phyloP scores from a whole-genome alignment of 306 rosid genomes.

The Cicer bijugum region DNA sequence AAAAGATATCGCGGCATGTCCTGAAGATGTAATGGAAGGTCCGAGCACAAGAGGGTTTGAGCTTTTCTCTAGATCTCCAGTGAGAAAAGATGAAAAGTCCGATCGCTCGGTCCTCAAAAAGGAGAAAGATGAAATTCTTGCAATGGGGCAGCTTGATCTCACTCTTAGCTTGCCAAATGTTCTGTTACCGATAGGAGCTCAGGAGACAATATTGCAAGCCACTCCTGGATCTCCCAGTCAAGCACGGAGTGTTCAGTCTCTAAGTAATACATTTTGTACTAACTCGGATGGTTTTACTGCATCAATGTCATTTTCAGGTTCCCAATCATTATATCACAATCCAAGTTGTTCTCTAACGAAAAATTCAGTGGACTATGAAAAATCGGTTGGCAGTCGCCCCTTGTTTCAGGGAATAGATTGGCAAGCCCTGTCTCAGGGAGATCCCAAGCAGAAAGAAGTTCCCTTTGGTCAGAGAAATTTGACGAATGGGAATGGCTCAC shows the following conservation, averaged over 20 bases:
- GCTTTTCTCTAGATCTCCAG: slow-evolving; percentile 82
- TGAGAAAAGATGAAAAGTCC: slow-evolving; percentile 66
- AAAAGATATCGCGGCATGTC: slow-evolving; percentile 52
- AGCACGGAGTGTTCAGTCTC: slow-evolving; percentile 82
- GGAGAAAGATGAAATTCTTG: slow-evolving; percentile 62
- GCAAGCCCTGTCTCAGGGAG: slow-evolving; percentile 84
- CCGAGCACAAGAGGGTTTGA: slow-evolving; percentile 90
- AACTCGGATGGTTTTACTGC: slow-evolving; percentile 93
- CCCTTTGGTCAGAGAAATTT: slow-evolving; percentile 63
- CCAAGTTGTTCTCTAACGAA: slow-evolving; percentile 95
- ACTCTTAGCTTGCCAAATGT: slow-evolving; percentile 96
- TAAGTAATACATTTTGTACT: slow-evolving; percentile 70
- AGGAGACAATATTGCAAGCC: slow-evolving; percentile 52
- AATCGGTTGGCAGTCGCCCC: slow-evolving; percentile 93
- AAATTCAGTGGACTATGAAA: slow-evolving; percentile 84
- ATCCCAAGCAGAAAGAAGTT: slow-evolving; percentile 74
- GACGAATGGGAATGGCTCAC: slow-evolving; percentile 65
- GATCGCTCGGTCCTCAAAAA: slow-evolving; percentile 55
- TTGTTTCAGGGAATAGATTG: slow-evolving; percentile 91
- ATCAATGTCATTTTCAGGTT: slow-evolving; percentile 92
- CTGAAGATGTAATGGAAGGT: slow-evolving; percentile 73
- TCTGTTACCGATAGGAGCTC: slow-evolving; percentile 85
- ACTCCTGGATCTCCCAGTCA: slow-evolving; percentile 89
- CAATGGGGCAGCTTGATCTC: slow-evolving; percentile 79
- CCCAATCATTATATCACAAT: slow-evolving; percentile 90